Evolutionary conservation across 1,284 basidiomycete species (phyloP), one percentile per base, ranked within the genome.

Genomic region (Irpex lacteus): DNA sequence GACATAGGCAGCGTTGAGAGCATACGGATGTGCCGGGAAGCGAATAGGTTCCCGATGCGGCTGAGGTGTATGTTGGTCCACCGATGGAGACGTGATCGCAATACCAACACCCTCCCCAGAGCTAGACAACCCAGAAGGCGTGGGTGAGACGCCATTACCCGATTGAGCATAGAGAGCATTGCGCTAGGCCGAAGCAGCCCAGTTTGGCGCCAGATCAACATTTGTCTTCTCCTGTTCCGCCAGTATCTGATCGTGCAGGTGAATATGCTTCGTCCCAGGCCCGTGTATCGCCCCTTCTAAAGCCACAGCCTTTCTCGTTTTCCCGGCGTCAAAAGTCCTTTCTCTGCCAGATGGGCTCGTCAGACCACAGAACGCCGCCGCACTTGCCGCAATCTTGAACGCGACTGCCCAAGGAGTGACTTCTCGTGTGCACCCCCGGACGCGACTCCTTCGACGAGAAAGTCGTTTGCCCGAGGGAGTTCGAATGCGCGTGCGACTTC

Each of bases 391-490:
- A 4, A 74, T 65, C 69, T 82, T 82, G 11, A 87, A 69, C 18
- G 85, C 85, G 82, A 77, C 70, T 84, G n/a, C 85, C 77, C 79
- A 84, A 82, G 2, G 88, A 89, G 55, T 84, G 85, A 57, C 79
- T 81, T 40, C 86, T 78, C n/a, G 82, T 81, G 71, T 88, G 86
- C 0, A 15, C n/a, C n/a, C 34, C 9, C 3, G 38, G 11, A 36
- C 26, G 6, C 74, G 36, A 69, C 37, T 69, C 70, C 64, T 58
- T 74, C 60, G 80, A 79, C 4, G 81, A 81, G 65, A 80, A 72
- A 61, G 81, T 80, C 63, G 70, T 63, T 40, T 64, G 59, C 3
- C 73, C 72, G 3, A 71, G 60, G 19, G 76, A 76, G 58, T 74
- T 72, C 3, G 75, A 74, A 64, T 76, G 74, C 11, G 64, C 70